These are phyloP conservation scores for Solanum appendiculatum DNA, from an alignment of 257 asterid species.

Conservation along the genomic window DNA sequence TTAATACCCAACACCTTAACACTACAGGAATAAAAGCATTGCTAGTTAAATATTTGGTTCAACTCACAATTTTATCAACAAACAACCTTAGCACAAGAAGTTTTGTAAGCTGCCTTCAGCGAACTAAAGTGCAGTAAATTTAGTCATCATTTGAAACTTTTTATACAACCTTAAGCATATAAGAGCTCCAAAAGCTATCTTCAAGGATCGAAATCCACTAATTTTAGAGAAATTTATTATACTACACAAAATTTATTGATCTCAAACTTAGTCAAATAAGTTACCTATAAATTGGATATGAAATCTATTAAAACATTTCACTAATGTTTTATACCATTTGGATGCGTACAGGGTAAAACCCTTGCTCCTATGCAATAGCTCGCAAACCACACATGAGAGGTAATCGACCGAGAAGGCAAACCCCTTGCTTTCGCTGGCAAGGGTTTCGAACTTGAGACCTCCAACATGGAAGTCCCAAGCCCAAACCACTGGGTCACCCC, in stretches of 20 bases:
- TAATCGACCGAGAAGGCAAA: too few species aligned
- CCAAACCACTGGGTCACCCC: too few species aligned
- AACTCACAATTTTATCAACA: background rate
- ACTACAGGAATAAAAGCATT: background rate
- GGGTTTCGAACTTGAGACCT: too few species aligned
- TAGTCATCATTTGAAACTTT: background rate
- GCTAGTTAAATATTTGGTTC: background rate
- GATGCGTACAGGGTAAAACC: too few species aligned
- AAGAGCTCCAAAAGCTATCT: background rate
- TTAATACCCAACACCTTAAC: too few species aligned
- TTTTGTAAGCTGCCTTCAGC: background rate
- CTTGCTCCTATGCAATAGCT: too few species aligned
- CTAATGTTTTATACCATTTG: background rate
- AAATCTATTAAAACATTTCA: background rate
- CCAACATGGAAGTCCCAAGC: too few species aligned
- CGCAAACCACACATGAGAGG: too few species aligned
- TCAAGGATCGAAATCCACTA: background rate
- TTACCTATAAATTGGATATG: background rate
- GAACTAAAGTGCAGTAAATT: background rate
- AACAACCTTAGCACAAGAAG: background rate
- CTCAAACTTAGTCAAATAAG: background rate
- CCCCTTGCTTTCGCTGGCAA: too few species aligned
- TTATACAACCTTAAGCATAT: background rate
- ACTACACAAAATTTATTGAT: background rate
- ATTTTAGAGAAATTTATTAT: background rate